These are phyloP conservation scores for Nothophytophthora sp. DNA, from an alignment of 352 stramenopile species.

Conservation along the genomic window DNA sequence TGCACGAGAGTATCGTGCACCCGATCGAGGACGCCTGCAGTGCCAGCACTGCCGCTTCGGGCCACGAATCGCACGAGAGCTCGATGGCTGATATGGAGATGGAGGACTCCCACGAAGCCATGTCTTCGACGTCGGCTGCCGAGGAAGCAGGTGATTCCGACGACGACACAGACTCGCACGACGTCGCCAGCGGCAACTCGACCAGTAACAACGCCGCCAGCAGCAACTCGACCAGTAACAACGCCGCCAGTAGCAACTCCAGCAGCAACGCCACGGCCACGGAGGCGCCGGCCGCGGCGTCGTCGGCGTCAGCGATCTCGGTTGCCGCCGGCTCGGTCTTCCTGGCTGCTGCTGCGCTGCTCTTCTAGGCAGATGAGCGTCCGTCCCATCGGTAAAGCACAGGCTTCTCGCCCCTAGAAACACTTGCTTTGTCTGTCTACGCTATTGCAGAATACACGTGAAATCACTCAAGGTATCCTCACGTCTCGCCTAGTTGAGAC, in stretches of 20 bases:
- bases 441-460: no score
- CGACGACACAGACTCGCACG: no score
- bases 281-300: no score
- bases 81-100: constrained; percentile 10
- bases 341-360: constrained; percentile 6
- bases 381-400: background rate
- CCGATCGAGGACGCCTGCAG: constrained; percentile 13
- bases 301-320: constrained; percentile 3
- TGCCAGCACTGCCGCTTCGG: no score
- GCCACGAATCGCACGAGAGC: no score
- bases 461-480: no score
- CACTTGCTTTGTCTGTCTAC: no score
- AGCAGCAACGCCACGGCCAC: no score
- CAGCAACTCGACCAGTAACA: constrained; percentile 12
- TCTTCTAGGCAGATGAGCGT: constrained; percentile 9
- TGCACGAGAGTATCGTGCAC: constrained; percentile 13
- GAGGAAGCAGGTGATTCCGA: constrained; percentile 5
- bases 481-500: no score
- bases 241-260: background rate
- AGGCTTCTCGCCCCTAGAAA: background rate
- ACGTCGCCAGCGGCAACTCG: background rate
- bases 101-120: constrained; percentile 10
- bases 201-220: constrained; percentile 1
- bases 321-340: constrained; percentile 9
- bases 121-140: constrained; percentile 1